A percentile compares a stretch with the other conserved stretches of the same genome.
Evolutionary conservation across 2,329 filamentous ascomycete species (phyloP).

Genomic region (Sporothrix pseudoabietina): DNA sequence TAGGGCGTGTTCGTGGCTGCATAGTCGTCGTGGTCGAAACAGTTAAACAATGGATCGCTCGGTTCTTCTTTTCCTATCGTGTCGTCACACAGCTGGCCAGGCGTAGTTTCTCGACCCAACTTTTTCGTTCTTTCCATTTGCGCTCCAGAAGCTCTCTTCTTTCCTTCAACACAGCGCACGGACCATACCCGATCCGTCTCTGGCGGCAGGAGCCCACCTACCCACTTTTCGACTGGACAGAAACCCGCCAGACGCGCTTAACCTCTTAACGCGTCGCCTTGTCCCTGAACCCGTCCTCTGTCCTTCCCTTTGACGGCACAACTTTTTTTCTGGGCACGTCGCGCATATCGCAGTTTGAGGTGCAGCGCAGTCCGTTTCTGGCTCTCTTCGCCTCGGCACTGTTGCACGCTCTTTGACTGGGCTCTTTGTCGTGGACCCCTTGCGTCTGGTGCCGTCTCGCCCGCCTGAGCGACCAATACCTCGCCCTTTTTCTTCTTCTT

Average conservation of each 20-base stretch:
- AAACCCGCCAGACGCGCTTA: constrained; percentile 30
- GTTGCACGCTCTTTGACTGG: neutral
- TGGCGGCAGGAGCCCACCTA: neutral
- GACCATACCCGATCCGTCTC: constrained; percentile 24
- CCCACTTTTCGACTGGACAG: constrained; percentile 23
- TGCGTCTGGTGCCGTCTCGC: constrained; percentile 17
- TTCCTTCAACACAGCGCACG: constrained; percentile 12
- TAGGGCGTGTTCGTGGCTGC: constrained; percentile 50
- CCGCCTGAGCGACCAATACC: constrained; percentile 11
- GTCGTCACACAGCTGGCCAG: neutral
- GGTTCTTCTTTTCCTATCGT: neutral
- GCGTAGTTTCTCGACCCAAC: constrained; percentile 16
- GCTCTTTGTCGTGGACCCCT: neutral
- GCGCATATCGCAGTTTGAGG: constrained; percentile 22
- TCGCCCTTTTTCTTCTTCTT: neutral
- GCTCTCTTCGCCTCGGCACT: neutral
- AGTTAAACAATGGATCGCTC: neutral
- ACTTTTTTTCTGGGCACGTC: constrained; percentile 25
- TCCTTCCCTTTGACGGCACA: constrained; percentile 2
- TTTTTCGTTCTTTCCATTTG: constrained; percentile 17
- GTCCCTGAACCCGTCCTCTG: neutral
- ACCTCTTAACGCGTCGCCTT: constrained; percentile 34
- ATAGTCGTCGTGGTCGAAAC: constrained; percentile 34
- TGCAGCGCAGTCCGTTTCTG: constrained; percentile 10
- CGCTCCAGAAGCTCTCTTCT: constrained; percentile 8